Evolutionary conservation across 805 yeast genomes (phyloP), one percentile per base, ranked within the genome.

Genomic region (Monosporozyma aquatica): DNA sequence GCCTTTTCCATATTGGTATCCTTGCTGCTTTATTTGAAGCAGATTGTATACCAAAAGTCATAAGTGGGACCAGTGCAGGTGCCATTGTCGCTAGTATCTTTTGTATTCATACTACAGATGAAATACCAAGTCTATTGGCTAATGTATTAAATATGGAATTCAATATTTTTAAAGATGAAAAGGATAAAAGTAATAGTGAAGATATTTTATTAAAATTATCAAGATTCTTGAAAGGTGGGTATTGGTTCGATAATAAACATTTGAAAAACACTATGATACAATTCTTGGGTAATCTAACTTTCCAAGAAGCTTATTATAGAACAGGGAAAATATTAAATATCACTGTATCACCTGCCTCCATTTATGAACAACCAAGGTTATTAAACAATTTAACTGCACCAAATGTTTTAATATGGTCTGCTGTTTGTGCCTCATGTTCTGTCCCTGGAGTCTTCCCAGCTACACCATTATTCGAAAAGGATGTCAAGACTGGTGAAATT

Each of bases 61-160:
- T 92, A 13, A 83, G 95, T 38, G 98, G 99, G 1, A 83, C 95
- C 11, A 86, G 95, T 20, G 95, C 97, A 0, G 99, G 99, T 14
- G 87, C 96, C 1, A 89, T 92, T 41, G 80, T 92, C 37, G 97
- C 97, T 15, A 76, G 95, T 38, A 77, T 92, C 14, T 69, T 92
- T 37, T 87, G 95, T 55, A 80, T 84, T 14, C 86, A 82, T 55
- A 75, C 81, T 8, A 80, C 79, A 44, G 83, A 78, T 25, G 97
- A 89, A 60, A 69, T 80, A 2, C 60, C 69, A 15, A 71, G 64
- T 5, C 59, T 86, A 14, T 64, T 90, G 44, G 70, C 64, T 24
- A 56, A 65, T 14, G 66, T 73, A n/a, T 56, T 71, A 26, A 62
- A 65, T 26, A 62, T 58, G 37, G 70, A 69, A 20, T 73, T 76